phyloP scores from a whole-genome alignment of 108 stramenopile genomes.

The Fragilariopsis cylindrus region DNA sequence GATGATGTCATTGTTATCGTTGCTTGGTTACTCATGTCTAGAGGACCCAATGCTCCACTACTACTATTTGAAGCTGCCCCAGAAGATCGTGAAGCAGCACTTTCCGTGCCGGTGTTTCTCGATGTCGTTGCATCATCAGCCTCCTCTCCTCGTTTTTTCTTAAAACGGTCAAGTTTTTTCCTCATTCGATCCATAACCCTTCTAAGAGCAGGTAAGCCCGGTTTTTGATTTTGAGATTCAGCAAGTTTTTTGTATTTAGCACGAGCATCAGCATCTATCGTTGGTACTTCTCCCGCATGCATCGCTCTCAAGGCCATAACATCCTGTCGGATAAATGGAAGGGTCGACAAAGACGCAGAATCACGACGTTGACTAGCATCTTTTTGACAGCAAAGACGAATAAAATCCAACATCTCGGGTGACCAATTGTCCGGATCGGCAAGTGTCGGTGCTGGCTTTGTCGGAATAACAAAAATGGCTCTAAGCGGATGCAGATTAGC shows the following conservation, averaged over 20 bases:
- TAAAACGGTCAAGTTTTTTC: constrained; percentile 52
- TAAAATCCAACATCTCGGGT: constrained; percentile 90
- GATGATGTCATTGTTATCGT: constrained; percentile 24
- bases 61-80: neutral
- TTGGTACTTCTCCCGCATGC: constrained; percentile 78
- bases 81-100: constrained; percentile 15
- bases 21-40: constrained; percentile 35
- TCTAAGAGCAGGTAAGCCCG: constrained; percentile 66
- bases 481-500: constrained; percentile 90
- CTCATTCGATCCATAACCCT: constrained; percentile 75
- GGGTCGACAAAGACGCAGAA: constrained; percentile 69
- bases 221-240: constrained; percentile 38
- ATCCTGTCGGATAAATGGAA: constrained; percentile 85
- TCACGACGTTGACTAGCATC: constrained; percentile 84
- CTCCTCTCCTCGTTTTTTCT: constrained; percentile 44
- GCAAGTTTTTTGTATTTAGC: constrained; percentile 51
- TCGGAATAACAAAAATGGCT: constrained; percentile 89
- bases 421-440: constrained; percentile 90
- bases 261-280: constrained; percentile 37
- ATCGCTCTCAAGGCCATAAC: constrained; percentile 71
- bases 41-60: constrained; percentile 18
- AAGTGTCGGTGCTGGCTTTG: constrained; percentile 84
- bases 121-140: neutral
- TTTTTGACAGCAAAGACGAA: constrained; percentile 86
- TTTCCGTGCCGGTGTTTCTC: constrained; percentile 21